phyloP scores from a whole-genome alignment of 768 basidiomycete genomes.

The Auricularia cornea region DNA sequence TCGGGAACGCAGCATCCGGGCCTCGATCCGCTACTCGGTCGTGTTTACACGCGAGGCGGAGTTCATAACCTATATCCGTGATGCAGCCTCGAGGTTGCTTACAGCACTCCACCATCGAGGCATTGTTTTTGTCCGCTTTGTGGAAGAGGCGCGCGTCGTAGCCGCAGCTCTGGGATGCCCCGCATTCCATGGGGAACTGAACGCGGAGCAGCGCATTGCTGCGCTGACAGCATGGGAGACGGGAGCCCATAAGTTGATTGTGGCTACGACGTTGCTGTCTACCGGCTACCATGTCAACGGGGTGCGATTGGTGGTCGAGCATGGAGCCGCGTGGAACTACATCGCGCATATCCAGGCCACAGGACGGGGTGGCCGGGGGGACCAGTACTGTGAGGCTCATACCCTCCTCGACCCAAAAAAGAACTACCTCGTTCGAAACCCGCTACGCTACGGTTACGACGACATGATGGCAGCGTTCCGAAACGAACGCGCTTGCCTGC shows the following conservation, averaged over 20 bases:
- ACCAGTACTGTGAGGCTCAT: neutral
- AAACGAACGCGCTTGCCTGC: neutral
- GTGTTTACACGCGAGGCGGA: neutral
- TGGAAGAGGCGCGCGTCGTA: neutral
- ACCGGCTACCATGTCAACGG: neutral
- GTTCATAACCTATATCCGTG: neutral
- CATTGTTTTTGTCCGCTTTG: neutral
- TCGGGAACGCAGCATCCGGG: neutral
- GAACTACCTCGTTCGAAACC: neutral
- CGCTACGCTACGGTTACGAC: neutral
- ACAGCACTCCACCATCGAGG: neutral
- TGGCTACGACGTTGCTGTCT: neutral
- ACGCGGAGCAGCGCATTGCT: neutral
- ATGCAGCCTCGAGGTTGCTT: neutral
- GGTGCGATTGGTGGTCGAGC: neutral
- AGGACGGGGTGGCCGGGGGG: neutral
- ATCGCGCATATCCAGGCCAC: neutral
- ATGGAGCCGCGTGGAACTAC: neutral
- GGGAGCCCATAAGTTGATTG: neutral
- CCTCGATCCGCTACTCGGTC: neutral
- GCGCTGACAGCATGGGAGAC: neutral
- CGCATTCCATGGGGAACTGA: neutral
- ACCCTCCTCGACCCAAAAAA: neutral
- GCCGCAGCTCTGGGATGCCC: neutral
- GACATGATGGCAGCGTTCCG: neutral